Evolutionary conservation across 2,329 filamentous ascomycete species (phyloP), one percentile per base, ranked within the genome.

Genomic region (Bisporella sp.): DNA sequence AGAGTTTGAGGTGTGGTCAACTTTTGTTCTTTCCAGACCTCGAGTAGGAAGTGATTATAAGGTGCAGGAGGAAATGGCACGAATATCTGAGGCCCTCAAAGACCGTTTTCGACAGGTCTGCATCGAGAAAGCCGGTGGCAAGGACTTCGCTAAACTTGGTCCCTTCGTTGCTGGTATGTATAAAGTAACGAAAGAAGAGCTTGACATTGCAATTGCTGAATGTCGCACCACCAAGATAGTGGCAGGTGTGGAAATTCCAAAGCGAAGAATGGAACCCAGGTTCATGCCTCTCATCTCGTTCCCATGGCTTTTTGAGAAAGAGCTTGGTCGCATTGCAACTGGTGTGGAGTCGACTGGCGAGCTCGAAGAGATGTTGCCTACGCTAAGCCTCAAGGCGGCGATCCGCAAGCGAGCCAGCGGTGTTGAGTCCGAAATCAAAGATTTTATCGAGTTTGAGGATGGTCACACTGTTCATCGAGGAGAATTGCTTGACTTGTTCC

Each of bases 1-100:
- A 0, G 93, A 99, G 61, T 96, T 96, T 57, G 93, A 99, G 67
- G 79, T 95, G 8, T 96, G 85, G 82, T 85, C 89, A 0, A 84
- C 88, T 0, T 97, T 96, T 66, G 81, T 91, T 2, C 73, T 97
- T 51, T 77, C 78, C 1, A 88, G 86, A 62, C 86, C 87, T 6
- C 76, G 81, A 0, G 77, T 88, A 30, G 82, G 79, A 33, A 79
- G 76, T 6, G 88, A 93, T 56, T 97, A 95, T 71, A 95, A 93
- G 62, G 80, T 90, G 45, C 84, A 90, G 45, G 92, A 99, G 66
- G 85, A 87, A 12, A 81, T 97, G 32, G 87, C 86, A 0, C 73
- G 75, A 4, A 80, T 92, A 21, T 79, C 85, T 1, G 72, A 72
- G 1, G 73, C 74, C 0, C 70, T 97, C 31, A 88, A 84, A 60